phyloP scores from a whole-genome alignment of 1,284 basidiomycete genomes.

The Cystobasidium pallidum region DNA sequence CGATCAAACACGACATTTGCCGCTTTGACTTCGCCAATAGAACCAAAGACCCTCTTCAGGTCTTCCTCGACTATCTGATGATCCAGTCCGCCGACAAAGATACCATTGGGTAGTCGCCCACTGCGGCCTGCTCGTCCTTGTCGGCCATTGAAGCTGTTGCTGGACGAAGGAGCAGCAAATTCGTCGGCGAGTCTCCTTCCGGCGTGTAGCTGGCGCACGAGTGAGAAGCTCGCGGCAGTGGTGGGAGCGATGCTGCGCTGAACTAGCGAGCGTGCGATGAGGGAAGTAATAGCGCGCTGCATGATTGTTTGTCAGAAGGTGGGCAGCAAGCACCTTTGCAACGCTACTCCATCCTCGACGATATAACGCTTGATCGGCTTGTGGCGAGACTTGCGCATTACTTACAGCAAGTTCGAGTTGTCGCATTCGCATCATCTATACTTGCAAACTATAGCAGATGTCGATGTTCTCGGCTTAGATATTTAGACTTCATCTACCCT shows the following conservation, averaged over 20 bases:
- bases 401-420: too few species aligned
- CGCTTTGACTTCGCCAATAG: conserved; percentile 22
- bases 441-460: too few species aligned
- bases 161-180: conserved; percentile 7
- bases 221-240: not conserved
- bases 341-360: not conserved
- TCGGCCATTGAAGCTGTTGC: not conserved
- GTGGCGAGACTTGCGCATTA: too few species aligned
- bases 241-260: not conserved
- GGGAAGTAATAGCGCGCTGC: not conserved
- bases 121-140: too few species aligned
- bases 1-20: conserved; percentile 24
- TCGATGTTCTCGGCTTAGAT: too few species aligned
- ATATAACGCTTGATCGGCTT: not conserved
- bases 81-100: conserved; percentile 34
- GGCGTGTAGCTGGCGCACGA: not conserved
- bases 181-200: conserved; percentile 1
- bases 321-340: not conserved
- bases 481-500: too few species aligned
- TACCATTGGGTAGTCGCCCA: not conserved
- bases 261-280: conserved; percentile 5
- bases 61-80: not conserved
- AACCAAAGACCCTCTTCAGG: conserved; percentile 22
- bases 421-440: too few species aligned
- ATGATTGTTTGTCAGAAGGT: not conserved